Evolutionary conservation across 2,329 filamentous ascomycete genomes (phyloP), one percentile per base, ranked within the genome.

Genomic region (Phyllosticta citribraziliensis): DNA sequence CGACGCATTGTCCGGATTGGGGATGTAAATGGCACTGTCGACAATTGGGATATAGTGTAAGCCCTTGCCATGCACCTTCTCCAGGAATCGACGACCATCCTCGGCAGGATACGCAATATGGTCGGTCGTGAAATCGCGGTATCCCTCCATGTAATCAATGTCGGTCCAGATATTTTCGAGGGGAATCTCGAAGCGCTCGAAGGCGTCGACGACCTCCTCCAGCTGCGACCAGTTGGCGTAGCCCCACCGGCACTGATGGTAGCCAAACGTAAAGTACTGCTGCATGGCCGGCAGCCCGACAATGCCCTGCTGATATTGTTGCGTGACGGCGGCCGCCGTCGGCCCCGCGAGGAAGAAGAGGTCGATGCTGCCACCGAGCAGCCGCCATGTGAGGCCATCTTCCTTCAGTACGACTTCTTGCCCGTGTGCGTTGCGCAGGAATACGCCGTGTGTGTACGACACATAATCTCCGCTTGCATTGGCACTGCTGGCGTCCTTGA

Each of bases 231-330:
- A 91, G 67, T 89, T 90, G 50, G 80, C 76, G 70, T 94, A 94
- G 0, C 89, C 90, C 85, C 89, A 94, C 63, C 88, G 82, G 67
- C 89, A 93, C 70, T 95, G 89, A 65, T 95, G 90, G 70, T 82
- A 93, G 0, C 91, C 91, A 63, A 95, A 84, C 0, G 86, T 84
- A 79, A 84, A 93, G 75, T 94, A 94, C 66, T 88, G 86, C 69
- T 92, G 87, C 84, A 93, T 86, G 0, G 85, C 85, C 1, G 89
- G 89, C 5, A 89, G 75, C 0, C 89, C 89, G 57, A 87, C 78
- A 1, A 86, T 82, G 58, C 82, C 85, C 61, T 76, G 73, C 64
- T 89, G 85, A 69, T 93, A 94, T 50, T 87, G 81, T 70, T 83
- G 84, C 17, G 84, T 88, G 24, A 91, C 85, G 12, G 86, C 82